Evolutionary conservation across 352 stramenopile species (phyloP).

Genomic region (Pythium brachiatum): DNA sequence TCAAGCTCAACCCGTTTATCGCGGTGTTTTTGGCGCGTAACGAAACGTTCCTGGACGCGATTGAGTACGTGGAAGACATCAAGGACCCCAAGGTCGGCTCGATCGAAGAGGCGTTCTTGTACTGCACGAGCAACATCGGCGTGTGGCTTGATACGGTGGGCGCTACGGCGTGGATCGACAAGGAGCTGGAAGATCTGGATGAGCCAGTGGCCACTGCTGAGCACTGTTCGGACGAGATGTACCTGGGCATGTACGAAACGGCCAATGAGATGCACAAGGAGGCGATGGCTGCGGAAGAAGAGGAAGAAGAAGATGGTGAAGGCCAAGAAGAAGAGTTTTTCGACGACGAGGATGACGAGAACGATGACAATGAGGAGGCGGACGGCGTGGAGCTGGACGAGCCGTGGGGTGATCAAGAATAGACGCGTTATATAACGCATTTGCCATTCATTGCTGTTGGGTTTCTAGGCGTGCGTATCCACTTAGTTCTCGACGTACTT

Average conservation of each 20-base stretch:
- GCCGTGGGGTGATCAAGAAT: constrained; percentile 22
- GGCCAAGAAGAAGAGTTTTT: constrained; percentile 12
- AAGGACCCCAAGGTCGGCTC: constrained; percentile 60
- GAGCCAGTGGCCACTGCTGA: constrained; percentile 48
- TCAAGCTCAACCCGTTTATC: constrained; percentile 79
- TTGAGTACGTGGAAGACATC: constrained; percentile 86
- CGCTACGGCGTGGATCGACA: constrained; percentile 77
- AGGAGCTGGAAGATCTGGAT: constrained; percentile 61
- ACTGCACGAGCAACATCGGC: constrained; percentile 75
- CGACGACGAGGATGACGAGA: constrained; percentile 14
- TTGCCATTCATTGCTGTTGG: neutral
- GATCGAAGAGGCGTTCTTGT: constrained; percentile 84
- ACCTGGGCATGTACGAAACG: constrained; percentile 84
- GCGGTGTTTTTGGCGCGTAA: constrained; percentile 76
- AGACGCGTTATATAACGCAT: neutral
- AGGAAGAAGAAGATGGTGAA: constrained; percentile 27
- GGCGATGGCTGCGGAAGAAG: constrained; percentile 36
- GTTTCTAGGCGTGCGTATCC: neutral
- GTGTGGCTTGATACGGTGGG: constrained; percentile 86
- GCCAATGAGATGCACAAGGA: constrained; percentile 87
- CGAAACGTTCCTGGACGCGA: constrained; percentile 75
- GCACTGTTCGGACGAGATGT: constrained; percentile 75
- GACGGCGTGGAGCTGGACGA: constrained; percentile 51
- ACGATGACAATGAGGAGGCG: constrained; percentile 33
- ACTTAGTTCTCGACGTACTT: constrained; percentile 91